Conservation (phyloP, 1,284 basidiomycete species). For the Rhodotorula sp. region DNA sequence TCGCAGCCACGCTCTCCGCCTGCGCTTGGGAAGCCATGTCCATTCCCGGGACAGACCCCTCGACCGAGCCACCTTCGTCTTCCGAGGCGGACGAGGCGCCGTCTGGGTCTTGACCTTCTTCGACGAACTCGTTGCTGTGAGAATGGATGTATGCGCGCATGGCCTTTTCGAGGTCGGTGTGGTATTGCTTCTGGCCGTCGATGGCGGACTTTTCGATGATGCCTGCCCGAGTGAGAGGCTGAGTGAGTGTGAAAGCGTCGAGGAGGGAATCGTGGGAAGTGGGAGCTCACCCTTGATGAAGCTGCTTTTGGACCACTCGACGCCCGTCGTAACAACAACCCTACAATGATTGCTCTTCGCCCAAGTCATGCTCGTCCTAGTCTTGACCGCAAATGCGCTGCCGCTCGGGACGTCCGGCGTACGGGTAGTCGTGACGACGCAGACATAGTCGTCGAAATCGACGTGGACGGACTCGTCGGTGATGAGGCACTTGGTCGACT, state of each 20-base stretch:
- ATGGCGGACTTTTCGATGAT: conserved; percentile 89
- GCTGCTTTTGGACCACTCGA: conserved; percentile 94
- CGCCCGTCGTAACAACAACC: conserved; percentile 82
- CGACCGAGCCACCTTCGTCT: not conserved
- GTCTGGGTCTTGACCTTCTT: conserved; percentile 63
- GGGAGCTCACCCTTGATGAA: conserved; percentile 79
- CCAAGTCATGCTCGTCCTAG: conserved; percentile 92
- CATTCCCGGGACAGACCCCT: not conserved
- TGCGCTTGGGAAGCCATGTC: no score
- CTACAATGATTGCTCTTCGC: conserved; percentile 72
- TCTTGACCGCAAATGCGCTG: conserved; percentile 87
- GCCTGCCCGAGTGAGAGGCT: no score
- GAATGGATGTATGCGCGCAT: conserved; percentile 85
- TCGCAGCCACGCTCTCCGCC: not conserved
- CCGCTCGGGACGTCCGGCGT: conserved; percentile 95
- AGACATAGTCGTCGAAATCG: conserved; percentile 81
- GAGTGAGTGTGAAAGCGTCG: not conserved
- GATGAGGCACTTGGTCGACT: conserved; percentile 90
- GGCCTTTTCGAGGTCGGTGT: conserved; percentile 74
- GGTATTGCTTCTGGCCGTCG: conserved; percentile 92
- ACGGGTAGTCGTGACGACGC: conserved; percentile 81
- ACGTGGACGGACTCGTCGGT: conserved; percentile 75
- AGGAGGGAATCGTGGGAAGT: not conserved
- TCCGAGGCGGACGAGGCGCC: conserved; percentile 7
- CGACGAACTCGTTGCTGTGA: conserved; percentile 83